Evolutionary conservation across 805 yeast species (phyloP).

Genomic region (Saturnispora kantuleensis): DNA sequence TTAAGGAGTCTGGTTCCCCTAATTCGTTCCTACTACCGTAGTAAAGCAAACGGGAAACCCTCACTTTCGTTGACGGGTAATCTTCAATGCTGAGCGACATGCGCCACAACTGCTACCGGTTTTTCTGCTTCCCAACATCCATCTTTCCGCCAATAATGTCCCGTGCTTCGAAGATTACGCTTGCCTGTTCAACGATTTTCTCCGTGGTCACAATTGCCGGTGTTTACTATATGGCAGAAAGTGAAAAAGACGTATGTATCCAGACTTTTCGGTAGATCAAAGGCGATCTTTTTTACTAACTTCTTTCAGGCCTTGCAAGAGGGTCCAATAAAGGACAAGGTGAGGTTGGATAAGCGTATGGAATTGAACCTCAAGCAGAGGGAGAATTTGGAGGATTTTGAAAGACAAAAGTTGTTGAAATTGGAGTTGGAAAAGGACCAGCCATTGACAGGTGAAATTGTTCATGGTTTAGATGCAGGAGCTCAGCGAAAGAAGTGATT

Average conservation of each 20-base stretch:
- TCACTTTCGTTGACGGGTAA: too few relatives aligned
- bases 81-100: too few relatives aligned
- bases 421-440: constrained; percentile 49
- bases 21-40: too few relatives aligned
- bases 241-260: constrained; percentile 49
- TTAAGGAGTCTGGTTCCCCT: too few relatives aligned
- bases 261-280: background rate
- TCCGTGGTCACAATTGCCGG: constrained; percentile 54
- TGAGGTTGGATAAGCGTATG: constrained; percentile 39
- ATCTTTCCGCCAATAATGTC: constrained; percentile 41
- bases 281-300: background rate
- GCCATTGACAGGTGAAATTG: constrained; percentile 49
- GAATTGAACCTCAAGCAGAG: constrained; percentile 28
- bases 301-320: constrained; percentile 48
- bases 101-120: too few relatives aligned
- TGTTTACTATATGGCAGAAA: constrained; percentile 60
- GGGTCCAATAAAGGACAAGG: constrained; percentile 82
- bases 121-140: too few relatives aligned
- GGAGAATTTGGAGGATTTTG: constrained; percentile 58
- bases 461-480: constrained; percentile 30
- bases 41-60: too few relatives aligned
- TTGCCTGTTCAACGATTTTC: constrained; percentile 45
- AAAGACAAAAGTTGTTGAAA: constrained; percentile 49
- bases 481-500: constrained; percentile 1
- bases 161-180: constrained; percentile 66